Evolutionary conservation across 805 yeast genomes (phyloP).

Genomic region (Martiniozyma abietophila): DNA sequence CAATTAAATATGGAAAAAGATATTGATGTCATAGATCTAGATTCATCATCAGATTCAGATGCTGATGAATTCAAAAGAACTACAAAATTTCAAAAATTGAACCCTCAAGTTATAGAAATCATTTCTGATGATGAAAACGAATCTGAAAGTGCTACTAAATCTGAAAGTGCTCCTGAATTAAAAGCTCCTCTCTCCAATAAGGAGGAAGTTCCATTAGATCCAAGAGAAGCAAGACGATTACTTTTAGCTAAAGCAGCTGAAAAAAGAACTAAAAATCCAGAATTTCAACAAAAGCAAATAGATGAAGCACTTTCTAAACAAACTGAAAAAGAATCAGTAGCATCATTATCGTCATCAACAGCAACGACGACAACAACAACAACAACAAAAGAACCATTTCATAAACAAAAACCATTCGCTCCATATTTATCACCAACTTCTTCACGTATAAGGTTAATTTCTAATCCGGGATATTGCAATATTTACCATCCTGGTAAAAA

Average conservation of each 20-base stretch:
- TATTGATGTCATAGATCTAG: no score
- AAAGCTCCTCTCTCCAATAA: no score
- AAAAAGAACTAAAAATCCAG: conserved; percentile 9
- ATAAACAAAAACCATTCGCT: no score
- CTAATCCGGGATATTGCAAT: conserved; percentile 17
- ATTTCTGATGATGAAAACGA: conserved; percentile 6
- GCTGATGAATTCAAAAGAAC: conserved; percentile 4
- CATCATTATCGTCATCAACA: no score
- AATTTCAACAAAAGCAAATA: not conserved
- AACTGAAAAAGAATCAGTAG: no score
- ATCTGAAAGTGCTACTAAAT: not conserved
- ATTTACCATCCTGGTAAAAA: conserved; percentile 10
- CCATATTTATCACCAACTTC: not conserved
- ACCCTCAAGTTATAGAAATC: conserved; percentile 12
- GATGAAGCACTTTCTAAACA: not conserved
- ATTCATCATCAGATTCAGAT: conserved; percentile 1
- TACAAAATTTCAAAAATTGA: not conserved
- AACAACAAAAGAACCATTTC: no score
- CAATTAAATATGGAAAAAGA: no score
- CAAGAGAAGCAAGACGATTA: conserved; percentile 12
- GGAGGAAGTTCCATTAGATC: conserved; percentile 3
- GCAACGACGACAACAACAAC: not conserved
- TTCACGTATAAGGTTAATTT: conserved; percentile 22
- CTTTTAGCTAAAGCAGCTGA: conserved; percentile 20
- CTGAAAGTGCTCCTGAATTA: no score